These are phyloP conservation scores for Sarcodon aspratus DNA, from an alignment of 768 basidiomycete species.

Conservation along the genomic window DNA sequence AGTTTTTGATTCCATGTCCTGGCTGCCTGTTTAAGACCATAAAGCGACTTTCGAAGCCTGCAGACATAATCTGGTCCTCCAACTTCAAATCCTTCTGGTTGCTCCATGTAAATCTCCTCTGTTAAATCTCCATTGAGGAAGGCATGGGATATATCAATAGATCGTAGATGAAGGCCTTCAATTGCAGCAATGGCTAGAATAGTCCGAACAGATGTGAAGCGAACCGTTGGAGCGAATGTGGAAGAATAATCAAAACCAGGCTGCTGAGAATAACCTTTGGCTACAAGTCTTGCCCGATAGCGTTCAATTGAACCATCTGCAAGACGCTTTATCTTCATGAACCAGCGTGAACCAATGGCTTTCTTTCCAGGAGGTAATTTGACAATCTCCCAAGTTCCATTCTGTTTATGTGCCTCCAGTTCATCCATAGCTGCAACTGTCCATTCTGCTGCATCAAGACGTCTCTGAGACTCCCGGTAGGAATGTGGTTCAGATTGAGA, in stretches of 20 bases:
- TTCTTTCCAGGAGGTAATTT: no score
- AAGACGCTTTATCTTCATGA: no score
- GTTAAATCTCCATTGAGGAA: slow-evolving; percentile 15
- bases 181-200: slow-evolving; percentile 15
- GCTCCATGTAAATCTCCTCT: slow-evolving; percentile 18
- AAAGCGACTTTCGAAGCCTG: slow-evolving; percentile 16
- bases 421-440: no score
- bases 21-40: slow-evolving; percentile 22
- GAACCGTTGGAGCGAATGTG: slow-evolving; percentile 19
- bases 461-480: no score
- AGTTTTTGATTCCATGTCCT: slow-evolving; percentile 4
- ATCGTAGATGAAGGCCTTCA: no score
- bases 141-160: no score
- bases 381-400: no score
- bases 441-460: no score
- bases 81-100: slow-evolving; percentile 11
- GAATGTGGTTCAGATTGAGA: no score
- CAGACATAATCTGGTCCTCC: slow-evolving; percentile 11
- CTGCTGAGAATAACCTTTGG: slow-evolving; percentile 20
- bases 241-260: slow-evolving; percentile 16
- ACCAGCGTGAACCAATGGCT: no score
- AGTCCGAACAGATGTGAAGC: slow-evolving; percentile 10
- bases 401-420: no score
- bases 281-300: slow-evolving; percentile 18
- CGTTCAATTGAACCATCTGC: no score